A percentile compares a stretch with the other conserved stretches of the same genome.
Conservation (phyloP, 495 filamentous ascomycete species). For the Penicillium riverlandense region DNA sequence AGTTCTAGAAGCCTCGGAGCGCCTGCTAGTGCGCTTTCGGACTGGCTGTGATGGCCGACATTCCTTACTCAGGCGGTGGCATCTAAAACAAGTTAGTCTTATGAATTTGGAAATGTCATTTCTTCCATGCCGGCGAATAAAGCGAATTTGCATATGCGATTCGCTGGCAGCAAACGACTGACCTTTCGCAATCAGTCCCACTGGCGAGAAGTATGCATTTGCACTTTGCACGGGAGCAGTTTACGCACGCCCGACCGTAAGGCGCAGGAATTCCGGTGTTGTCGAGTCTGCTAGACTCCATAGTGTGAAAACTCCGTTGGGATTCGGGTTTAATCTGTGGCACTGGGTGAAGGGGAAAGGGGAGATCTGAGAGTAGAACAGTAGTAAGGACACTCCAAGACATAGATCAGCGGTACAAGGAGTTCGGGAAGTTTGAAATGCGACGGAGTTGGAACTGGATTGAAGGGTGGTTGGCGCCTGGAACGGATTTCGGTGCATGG, state of each 20-base stretch:
- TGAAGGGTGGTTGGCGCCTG: no score
- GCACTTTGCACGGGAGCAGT: slow-evolving; percentile 50
- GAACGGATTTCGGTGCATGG: no score
- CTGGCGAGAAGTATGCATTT: slow-evolving; percentile 39
- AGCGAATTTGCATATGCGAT: no score
- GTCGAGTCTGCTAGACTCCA: slow-evolving; percentile 7
- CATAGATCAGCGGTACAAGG: no score
- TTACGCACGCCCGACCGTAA: slow-evolving; percentile 46
- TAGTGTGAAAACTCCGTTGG: slow-evolving; percentile 10
- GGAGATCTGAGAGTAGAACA: no score
- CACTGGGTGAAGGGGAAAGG: no score
- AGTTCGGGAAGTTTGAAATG: no score
- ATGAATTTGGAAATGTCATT: not conserved
- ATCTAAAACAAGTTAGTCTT: slow-evolving; percentile 27
- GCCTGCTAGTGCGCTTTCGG: slow-evolving; percentile 26
- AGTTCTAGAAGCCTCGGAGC: slow-evolving; percentile 14
- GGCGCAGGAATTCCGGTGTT: slow-evolving; percentile 18
- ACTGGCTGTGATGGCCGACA: slow-evolving; percentile 28
- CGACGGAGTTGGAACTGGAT: no score
- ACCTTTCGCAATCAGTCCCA: slow-evolving; percentile 42
- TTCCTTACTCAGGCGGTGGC: slow-evolving; percentile 39
- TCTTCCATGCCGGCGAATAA: no score
- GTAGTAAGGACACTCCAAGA: no score
- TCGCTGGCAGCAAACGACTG: not conserved
- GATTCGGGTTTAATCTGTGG: slow-evolving; percentile 6